A percentile compares a stretch with the other conserved stretches of the same genome.
Conservation (phyloP, 805 yeast genomes). For the Lipomyces lipofer region DNA sequence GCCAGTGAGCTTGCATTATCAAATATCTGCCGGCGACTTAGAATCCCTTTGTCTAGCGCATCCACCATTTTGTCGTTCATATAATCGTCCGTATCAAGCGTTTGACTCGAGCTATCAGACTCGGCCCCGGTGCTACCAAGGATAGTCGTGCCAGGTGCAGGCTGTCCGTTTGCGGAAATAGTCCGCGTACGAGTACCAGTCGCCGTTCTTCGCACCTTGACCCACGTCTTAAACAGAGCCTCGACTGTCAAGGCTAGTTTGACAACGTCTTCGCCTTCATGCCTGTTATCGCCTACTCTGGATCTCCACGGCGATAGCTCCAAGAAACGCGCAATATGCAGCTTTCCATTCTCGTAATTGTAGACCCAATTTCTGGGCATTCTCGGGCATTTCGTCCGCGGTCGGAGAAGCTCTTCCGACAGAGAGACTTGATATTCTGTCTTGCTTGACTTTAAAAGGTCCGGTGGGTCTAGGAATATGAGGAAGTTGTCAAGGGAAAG, state of each 20-base stretch:
- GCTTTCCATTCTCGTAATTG: slow-evolving; percentile 12
- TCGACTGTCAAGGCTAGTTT: slow-evolving; percentile 14
- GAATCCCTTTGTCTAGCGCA: background rate
- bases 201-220: slow-evolving; percentile 11
- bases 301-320: slow-evolving; percentile 1
- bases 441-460: slow-evolving; percentile 1
- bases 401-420: slow-evolving; percentile 12
- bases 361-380: slow-evolving; percentile 18
- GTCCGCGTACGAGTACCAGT: slow-evolving; percentile 10
- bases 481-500: slow-evolving; percentile 6
- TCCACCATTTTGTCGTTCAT: background rate
- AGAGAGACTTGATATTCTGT: slow-evolving; percentile 8
- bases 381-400: background rate
- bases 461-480: slow-evolving; percentile 21
- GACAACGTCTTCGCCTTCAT: slow-evolving; percentile 7
- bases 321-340: slow-evolving; percentile 10
- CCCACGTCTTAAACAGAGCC: slow-evolving; percentile 18
- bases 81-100: background rate
- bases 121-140: background rate
- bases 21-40: background rate
- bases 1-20: background rate
- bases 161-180: background rate
- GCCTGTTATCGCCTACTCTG: background rate
- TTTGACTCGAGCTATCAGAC: background rate
- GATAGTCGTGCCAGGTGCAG: background rate